Percentiles rank a stretch among this genome's conserved stretches.
phyloP scores from a whole-genome alignment of 345 rosid species.

The Alliaria petiolata region DNA sequence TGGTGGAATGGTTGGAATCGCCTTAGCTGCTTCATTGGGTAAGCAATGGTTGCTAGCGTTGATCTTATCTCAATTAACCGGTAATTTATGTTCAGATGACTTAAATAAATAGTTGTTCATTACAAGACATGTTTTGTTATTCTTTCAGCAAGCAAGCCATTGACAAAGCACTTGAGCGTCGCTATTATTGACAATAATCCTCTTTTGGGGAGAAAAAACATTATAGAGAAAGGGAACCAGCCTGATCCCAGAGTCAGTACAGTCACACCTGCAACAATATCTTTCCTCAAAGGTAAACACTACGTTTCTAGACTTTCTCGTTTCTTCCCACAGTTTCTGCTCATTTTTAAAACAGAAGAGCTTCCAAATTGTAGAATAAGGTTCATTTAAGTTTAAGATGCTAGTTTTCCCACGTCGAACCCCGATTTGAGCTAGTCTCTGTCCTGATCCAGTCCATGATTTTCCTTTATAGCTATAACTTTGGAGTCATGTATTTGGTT shows the following conservation, averaged over 20 bases:
- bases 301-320: background rate
- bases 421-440: background rate
- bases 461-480: background rate
- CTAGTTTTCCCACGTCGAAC: background rate
- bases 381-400: background rate
- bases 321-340: background rate
- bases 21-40: slow-evolving; percentile 94
- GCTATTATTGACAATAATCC: slow-evolving; percentile 89
- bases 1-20: slow-evolving; percentile 98
- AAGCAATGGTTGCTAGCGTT: background rate
- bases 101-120: background rate
- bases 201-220: slow-evolving; percentile 45
- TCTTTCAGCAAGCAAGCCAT: slow-evolving; percentile 70
- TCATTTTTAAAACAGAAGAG: background rate
- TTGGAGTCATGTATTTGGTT: background rate
- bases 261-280: slow-evolving; percentile 80
- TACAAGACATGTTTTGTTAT: background rate
- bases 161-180: slow-evolving; percentile 79
- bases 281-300: slow-evolving; percentile 74
- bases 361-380: background rate
- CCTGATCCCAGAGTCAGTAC: slow-evolving; percentile 97
- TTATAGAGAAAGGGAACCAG: slow-evolving; percentile 55
- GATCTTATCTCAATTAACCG: background rate
- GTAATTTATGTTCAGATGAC: background rate
- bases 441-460: background rate